These are phyloP conservation scores for Termitomyces heimii DNA, from an alignment of 768 basidiomycete genomes.

Conservation along the genomic window DNA sequence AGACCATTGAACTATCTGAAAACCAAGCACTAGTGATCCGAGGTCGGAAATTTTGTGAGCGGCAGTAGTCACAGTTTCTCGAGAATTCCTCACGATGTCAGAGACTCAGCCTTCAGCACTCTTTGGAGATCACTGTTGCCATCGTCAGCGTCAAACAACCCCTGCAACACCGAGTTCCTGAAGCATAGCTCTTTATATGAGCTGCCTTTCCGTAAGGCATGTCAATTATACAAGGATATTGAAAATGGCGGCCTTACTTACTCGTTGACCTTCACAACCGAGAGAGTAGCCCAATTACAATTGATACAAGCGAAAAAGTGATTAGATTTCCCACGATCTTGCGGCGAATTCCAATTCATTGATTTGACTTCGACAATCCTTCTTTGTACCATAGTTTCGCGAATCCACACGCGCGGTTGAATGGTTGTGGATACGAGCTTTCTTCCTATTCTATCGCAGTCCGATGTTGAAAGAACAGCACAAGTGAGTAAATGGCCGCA, in stretches of 20 bases:
- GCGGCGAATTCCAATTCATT: not conserved
- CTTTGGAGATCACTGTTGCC: not conserved
- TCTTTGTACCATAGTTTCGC: not conserved
- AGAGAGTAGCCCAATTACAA: too few relatives aligned
- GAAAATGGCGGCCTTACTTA: not conserved
- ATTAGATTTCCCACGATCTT: constrained; percentile 2
- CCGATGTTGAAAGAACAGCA: constrained; percentile 52
- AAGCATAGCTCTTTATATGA: not conserved
- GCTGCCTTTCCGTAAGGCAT: not conserved
- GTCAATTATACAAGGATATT: not conserved
- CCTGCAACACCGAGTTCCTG: too few relatives aligned
- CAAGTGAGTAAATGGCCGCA: constrained; percentile 35
- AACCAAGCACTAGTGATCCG: not conserved
- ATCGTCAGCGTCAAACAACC: not conserved
- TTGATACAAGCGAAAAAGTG: not conserved
- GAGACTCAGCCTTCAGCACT: not conserved
- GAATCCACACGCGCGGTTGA: not conserved
- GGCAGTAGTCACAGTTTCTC: not conserved
- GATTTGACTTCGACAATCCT: not conserved
- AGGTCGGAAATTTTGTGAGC: not conserved
- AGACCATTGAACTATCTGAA: not conserved
- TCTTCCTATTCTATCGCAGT: constrained; percentile 45
- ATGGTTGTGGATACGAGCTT: constrained; percentile 32
- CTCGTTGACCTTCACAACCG: not conserved
- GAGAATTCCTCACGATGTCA: not conserved